Percentiles rank a stretch among this genome's conserved stretches.
Conservation (phyloP, 306 rosid species). For the Canavalia gladiata region DNA sequence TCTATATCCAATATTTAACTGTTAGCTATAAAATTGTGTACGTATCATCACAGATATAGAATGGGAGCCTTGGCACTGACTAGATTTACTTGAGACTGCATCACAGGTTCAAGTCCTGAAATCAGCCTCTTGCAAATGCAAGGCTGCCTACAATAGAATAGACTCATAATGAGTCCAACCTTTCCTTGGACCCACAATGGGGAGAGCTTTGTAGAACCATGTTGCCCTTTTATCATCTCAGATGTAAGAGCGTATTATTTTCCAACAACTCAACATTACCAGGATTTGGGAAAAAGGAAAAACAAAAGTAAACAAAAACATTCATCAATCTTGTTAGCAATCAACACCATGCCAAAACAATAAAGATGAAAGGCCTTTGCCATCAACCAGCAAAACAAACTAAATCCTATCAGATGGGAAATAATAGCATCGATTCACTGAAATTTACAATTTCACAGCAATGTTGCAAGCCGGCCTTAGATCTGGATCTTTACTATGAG, state of each 20-base stretch:
- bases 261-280: background rate
- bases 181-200: background rate
- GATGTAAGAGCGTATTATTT: constrained; percentile 14
- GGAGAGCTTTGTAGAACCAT: background rate
- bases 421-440: constrained; percentile 1
- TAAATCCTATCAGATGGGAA: constrained; percentile 16
- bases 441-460: background rate
- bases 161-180: background rate
- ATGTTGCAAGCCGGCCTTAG: background rate
- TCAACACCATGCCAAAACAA: constrained; percentile 19
- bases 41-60: background rate
- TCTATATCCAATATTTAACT: background rate
- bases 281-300: background rate
- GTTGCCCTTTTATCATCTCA: background rate
- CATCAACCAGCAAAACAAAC: constrained; percentile 35
- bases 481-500: background rate
- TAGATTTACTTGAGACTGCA: background rate
- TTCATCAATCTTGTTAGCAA: constrained; percentile 8
- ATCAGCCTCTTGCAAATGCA: no score
- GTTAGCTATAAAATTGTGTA: background rate
- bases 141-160: no score
- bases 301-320: constrained; percentile 5
- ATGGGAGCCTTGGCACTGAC: background rate
- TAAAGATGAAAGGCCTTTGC: constrained; percentile 12
- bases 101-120: background rate